Base-by-base conservation (phyloP, 495 filamentous ascomycete species). In the Penicillium canescens region DNA sequence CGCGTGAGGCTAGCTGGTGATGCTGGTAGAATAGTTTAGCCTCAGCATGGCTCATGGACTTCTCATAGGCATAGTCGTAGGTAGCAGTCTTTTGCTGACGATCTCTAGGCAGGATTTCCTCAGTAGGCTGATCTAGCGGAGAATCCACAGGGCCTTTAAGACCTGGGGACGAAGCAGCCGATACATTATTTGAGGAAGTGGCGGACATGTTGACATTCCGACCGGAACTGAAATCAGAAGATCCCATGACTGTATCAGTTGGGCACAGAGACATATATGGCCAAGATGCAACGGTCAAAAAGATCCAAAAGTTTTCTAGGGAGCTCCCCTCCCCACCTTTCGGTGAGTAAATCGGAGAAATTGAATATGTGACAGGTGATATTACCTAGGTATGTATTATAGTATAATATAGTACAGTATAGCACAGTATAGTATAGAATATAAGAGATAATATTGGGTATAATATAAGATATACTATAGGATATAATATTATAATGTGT, bases 1-100 rank as follows among this genome's bases (percentile, higher is more conserved):
- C 48, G 9, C 54, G 57, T 6, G 64, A 61, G 23, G 67, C 82
- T 18, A 86, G 73, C 69, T 92, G 89, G 70, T 90, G 91, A 53
- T 91, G 81, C 64, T 96, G 94, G 70, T 96, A 98, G 75, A 97
- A 92, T 26, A 96, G 79, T 67, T 94, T 97, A 34, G 93, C 90
- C 62, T 98, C 93, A 18, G 87, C 82, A 71, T 97, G 90, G 55
- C 85, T 91, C 80, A 93, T 84, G 55, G 90, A 88, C 62, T 92
- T 94, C 67, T 98, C 93, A 52, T 86, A 85, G n/a, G 89, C 83
- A 64, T 88, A 86, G 69, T 94, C 89, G 69, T 91, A 94, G 57
- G 87, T 90, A 6, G 91, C 86, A 3, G 91, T 95, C 71, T 84
- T 90, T 54, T 84, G 79, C 55, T 89, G 87, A 48, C 82, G 80